Evolutionary conservation across 345 rosid genomes (phyloP).

Genomic region (Hevea brasiliensis): DNA sequence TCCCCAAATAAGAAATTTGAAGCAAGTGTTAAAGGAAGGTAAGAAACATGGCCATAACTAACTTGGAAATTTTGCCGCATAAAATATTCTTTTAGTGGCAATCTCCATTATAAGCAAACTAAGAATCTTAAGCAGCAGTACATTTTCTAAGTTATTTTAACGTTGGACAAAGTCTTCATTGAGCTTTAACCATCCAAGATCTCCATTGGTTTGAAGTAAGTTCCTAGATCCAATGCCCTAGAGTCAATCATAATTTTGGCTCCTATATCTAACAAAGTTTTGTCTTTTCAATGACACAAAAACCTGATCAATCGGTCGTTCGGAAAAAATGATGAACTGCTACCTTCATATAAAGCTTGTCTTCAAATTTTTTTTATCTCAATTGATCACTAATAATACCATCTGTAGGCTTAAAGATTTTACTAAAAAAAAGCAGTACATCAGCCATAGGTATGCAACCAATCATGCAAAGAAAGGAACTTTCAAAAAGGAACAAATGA

Average conservation of each 20-base stretch:
- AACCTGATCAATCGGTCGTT: background rate
- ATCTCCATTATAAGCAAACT: too few species aligned
- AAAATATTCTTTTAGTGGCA: too few species aligned
- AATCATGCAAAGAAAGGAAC: background rate
- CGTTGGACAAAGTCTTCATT: background rate
- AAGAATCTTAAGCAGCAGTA: too few species aligned
- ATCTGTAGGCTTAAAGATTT: background rate
- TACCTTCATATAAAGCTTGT: background rate
- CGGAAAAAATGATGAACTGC: too few species aligned
- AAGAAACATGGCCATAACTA: background rate
- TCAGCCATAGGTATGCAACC: background rate
- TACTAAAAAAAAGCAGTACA: background rate
- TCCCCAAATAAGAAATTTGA: background rate
- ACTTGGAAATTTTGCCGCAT: too few species aligned
- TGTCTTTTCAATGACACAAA: background rate
- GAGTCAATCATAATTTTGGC: background rate
- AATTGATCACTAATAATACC: background rate
- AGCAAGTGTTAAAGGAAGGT: background rate
- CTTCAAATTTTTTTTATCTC: background rate
- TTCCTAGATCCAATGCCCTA: background rate
- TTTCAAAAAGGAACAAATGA: background rate
- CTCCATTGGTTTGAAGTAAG: background rate
- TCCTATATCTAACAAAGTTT: background rate
- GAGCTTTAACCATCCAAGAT: background rate
- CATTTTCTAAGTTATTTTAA: too few species aligned